phyloP scores from a whole-genome alignment of 192 early-diverging fungal genomes.

The Ramicandelaber brevisporus region DNA sequence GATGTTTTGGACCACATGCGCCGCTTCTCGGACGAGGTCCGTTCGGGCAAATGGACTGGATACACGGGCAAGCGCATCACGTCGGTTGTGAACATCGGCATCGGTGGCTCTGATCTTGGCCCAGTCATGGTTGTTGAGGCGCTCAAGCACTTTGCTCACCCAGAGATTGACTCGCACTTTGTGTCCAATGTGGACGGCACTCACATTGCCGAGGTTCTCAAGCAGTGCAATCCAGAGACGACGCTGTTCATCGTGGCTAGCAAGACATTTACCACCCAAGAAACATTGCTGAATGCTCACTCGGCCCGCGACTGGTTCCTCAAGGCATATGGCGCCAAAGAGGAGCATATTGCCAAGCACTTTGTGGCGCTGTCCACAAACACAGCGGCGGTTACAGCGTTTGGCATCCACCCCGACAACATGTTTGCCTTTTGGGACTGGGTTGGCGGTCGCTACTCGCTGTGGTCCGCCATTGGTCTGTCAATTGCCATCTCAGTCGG shows the following conservation, averaged over 20 bases:
- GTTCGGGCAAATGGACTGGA: slow-evolving; percentile 81
- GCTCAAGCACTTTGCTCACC: slow-evolving; percentile 70
- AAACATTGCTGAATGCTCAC: slow-evolving; percentile 90
- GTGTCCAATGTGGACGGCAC: slow-evolving; percentile 97
- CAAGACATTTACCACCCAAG: slow-evolving; percentile 98
- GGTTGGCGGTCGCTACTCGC: slow-evolving; percentile 96
- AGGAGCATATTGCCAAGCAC: slow-evolving; percentile 87
- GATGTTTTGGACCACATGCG: slow-evolving; percentile 85
- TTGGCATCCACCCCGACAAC: slow-evolving; percentile 86
- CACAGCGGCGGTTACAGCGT: slow-evolving; percentile 58
- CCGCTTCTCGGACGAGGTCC: slow-evolving; percentile 52
- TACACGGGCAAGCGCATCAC: slow-evolving; percentile 87
- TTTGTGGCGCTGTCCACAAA: slow-evolving; percentile 97
- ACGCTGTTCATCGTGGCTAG: slow-evolving; percentile 87
- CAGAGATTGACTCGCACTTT: slow-evolving; percentile 68
- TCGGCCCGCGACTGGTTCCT: slow-evolving; percentile 91
- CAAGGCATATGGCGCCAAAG: slow-evolving; percentile 18
- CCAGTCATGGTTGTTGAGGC: slow-evolving; percentile 99
- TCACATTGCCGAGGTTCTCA: slow-evolving; percentile 81
- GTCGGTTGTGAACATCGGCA: slow-evolving; percentile 95
- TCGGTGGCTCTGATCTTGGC: slow-evolving; percentile 92
- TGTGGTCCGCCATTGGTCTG: slow-evolving; percentile 98
- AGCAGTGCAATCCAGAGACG: slow-evolving; percentile 61
- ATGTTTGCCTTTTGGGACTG: slow-evolving; percentile 99
- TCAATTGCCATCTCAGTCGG: slow-evolving; percentile 91